Evolutionary conservation across 2,329 filamentous ascomycete genomes (phyloP).

Genomic region (Monosporascus sp.): DNA sequence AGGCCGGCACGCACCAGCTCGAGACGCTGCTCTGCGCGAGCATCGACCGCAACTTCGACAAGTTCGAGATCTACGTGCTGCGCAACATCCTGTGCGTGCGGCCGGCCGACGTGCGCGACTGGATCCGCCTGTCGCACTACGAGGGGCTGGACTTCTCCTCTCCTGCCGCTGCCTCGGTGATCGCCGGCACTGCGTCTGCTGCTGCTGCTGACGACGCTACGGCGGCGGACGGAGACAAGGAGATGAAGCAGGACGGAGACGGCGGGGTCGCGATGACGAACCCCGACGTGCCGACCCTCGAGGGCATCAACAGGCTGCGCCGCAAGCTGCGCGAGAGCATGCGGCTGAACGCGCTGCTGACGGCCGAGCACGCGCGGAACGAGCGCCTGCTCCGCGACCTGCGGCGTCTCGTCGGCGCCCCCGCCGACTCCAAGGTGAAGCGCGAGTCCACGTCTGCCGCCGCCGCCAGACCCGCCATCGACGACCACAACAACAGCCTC

Average conservation of each 20-base stretch:
- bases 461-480: background rate
- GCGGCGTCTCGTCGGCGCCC: conserved; percentile 23
- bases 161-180: background rate
- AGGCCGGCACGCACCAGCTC: conserved; percentile 79
- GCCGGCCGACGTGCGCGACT: conserved; percentile 62
- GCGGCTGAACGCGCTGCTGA: conserved; percentile 55
- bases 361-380: conserved; percentile 42
- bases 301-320: conserved; percentile 66
- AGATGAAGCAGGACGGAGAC: conserved; percentile 8
- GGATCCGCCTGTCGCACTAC: conserved; percentile 82
- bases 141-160: conserved; percentile 53
- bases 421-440: conserved; percentile 18
- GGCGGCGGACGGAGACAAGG: conserved; percentile 3
- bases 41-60: conserved; percentile 81
- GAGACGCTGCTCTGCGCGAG: conserved; percentile 76
- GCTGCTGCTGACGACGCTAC: background rate
- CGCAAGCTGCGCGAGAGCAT: conserved; percentile 55
- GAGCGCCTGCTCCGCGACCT: conserved; percentile 26
- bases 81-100: conserved; percentile 72
- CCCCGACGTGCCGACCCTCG: conserved; percentile 49
- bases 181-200: background rate
- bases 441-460: conserved; percentile 11
- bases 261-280: conserved; percentile 18
- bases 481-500: conserved; percentile 1
- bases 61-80: conserved; percentile 84